These are phyloP conservation scores for Amylocarpus encephaloides DNA, from an alignment of 2,329 filamentous ascomycete species.

Conservation along the genomic window DNA sequence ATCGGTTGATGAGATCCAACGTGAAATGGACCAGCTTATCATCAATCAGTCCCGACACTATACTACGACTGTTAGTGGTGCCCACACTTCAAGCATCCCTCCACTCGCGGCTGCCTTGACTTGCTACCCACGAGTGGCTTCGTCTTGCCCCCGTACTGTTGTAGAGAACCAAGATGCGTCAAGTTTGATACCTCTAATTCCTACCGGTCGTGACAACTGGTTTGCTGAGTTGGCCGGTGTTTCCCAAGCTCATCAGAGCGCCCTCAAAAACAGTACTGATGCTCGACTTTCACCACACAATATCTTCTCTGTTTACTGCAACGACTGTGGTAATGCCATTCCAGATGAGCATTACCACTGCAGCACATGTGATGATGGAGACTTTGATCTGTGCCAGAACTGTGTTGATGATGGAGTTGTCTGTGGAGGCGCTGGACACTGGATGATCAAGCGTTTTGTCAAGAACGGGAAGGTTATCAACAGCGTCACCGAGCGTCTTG, in stretches of 20 bases:
- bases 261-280: slow-evolving; percentile 7
- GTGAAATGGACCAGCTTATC: slow-evolving; percentile 26
- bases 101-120: neutral
- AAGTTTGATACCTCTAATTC: slow-evolving; percentile 17
- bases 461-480: slow-evolving; percentile 71
- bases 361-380: slow-evolving; percentile 83
- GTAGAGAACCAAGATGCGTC: no score
- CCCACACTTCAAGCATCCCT: slow-evolving; percentile 11
- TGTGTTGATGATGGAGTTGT: slow-evolving; percentile 72
- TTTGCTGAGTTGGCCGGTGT: slow-evolving; percentile 29
- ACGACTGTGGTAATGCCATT: slow-evolving; percentile 75
- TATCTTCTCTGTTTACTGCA: slow-evolving; percentile 86
- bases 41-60: slow-evolving; percentile 18
- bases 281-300: slow-evolving; percentile 11
- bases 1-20: slow-evolving; percentile 26
- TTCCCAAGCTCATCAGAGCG: slow-evolving; percentile 23
- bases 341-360: slow-evolving; percentile 88
- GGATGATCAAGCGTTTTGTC: slow-evolving; percentile 88
- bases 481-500: slow-evolving; percentile 77
- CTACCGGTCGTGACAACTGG: slow-evolving; percentile 31
- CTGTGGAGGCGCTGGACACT: slow-evolving; percentile 76
- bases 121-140: neutral
- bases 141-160: neutral
- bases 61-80: neutral
- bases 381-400: slow-evolving; percentile 77